Evolutionary conservation across 2,329 filamentous ascomycete genomes (phyloP).

Genomic region (Ophiosphaerella narmari): DNA sequence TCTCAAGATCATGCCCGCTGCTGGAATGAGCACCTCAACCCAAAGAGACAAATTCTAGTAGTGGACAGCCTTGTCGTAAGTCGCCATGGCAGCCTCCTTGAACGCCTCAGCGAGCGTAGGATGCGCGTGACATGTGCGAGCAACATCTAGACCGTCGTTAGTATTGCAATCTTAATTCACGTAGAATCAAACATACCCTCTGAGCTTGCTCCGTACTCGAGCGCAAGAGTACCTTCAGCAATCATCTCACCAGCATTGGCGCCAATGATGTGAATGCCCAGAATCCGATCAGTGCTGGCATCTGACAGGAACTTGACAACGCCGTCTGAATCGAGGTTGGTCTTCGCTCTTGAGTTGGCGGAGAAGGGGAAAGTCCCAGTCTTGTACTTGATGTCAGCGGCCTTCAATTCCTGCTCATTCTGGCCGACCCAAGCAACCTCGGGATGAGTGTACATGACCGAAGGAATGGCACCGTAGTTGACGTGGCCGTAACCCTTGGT

Average conservation of each 20-base stretch:
- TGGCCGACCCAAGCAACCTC: slow-evolving; percentile 99
- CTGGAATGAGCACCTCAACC: slow-evolving; percentile 31
- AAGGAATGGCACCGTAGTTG: slow-evolving; percentile 97
- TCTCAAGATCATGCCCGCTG: slow-evolving; percentile 39
- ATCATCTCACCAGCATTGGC: slow-evolving; percentile 99
- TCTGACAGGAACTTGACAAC: slow-evolving; percentile 97
- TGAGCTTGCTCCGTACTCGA: slow-evolving; percentile 94
- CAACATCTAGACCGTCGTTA: slow-evolving; percentile 39
- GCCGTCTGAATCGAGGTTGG: slow-evolving; percentile 93
- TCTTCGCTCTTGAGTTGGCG: slow-evolving; percentile 98
- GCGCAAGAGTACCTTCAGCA: slow-evolving; percentile 89
- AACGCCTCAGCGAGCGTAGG: slow-evolving; percentile 96
- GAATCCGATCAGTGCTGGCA: slow-evolving; percentile 91
- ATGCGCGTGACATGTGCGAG: slow-evolving; percentile 91
- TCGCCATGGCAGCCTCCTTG: slow-evolving; percentile 99
- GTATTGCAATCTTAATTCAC: neutral
- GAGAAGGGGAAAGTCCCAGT: slow-evolving; percentile 95
- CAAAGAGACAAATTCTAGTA: slow-evolving; percentile 60
- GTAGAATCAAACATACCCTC: slow-evolving; percentile 70
- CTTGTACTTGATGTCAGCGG: slow-evolving; percentile 86
- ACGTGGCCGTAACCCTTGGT: slow-evolving; percentile 98
- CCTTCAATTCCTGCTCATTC: slow-evolving; percentile 95
- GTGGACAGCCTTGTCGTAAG: slow-evolving; percentile 93
- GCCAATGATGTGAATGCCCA: slow-evolving; percentile 96
- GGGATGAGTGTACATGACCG: slow-evolving; percentile 99